Percentiles rank a stretch among this genome's conserved stretches.
These are phyloP conservation scores for Zancudomyces culisetae DNA, from an alignment of 371 early-diverging fungal species.

Conservation along the genomic window DNA sequence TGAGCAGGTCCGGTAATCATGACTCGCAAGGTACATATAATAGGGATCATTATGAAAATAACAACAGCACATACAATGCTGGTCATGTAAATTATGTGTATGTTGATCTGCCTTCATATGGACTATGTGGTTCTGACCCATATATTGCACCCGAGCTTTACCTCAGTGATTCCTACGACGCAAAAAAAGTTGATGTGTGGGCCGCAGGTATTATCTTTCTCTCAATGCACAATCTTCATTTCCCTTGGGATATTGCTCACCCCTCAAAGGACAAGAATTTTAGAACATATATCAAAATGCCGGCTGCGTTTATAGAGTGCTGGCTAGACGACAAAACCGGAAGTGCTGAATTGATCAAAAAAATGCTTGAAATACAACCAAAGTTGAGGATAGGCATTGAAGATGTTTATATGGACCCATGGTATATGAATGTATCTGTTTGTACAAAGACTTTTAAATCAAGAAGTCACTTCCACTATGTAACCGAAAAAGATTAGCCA, in stretches of 20 bases:
- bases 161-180: constrained; percentile 41
- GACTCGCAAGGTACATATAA: neutral
- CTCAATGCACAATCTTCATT: constrained; percentile 52
- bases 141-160: constrained; percentile 42
- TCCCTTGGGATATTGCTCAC: constrained; percentile 63
- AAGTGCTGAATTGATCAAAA: constrained; percentile 36
- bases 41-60: neutral
- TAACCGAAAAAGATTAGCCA: neutral
- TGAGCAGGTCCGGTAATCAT: neutral
- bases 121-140: constrained; percentile 38
- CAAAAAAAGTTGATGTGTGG: constrained; percentile 68
- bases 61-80: neutral
- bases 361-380: constrained; percentile 53
- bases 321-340: constrained; percentile 15
- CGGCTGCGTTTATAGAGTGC: constrained; percentile 1
- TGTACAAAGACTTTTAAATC: neutral
- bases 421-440: neutral
- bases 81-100: constrained; percentile 44
- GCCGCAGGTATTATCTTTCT: constrained; percentile 62
- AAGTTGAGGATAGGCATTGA: neutral
- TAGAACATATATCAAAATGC: constrained; percentile 32
- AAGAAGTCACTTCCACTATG: neutral
- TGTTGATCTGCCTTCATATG: constrained; percentile 28
- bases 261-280: constrained; percentile 35
- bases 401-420: neutral